Conservation (phyloP, 2,329 filamentous ascomycete species). For the Ophiostoma ulmi region DNA sequence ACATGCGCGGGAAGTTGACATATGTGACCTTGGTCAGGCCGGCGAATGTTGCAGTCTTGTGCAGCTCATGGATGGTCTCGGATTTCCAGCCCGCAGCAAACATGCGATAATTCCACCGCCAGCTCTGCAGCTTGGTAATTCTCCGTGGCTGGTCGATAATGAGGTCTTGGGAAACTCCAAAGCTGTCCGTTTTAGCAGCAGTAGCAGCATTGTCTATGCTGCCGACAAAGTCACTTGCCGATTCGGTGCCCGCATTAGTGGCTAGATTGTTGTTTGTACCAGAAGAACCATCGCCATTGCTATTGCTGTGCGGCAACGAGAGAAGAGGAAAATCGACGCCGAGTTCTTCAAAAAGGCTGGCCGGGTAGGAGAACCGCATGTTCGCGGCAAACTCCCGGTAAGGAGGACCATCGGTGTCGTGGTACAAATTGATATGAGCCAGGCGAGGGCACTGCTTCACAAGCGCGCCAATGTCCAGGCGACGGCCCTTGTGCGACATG, state of each 20-base stretch:
- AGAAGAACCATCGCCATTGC: background rate
- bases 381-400: slow-evolving; percentile 54
- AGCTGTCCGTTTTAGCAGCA: background rate
- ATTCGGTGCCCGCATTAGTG: no score
- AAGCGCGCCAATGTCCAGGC: slow-evolving; percentile 45
- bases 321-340: slow-evolving; percentile 34
- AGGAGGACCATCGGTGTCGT: slow-evolving; percentile 62
- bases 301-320: slow-evolving; percentile 27
- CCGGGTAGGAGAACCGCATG: slow-evolving; percentile 65
- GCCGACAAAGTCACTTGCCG: background rate
- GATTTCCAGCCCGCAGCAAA: slow-evolving; percentile 44
- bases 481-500: slow-evolving; percentile 48
- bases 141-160: background rate
- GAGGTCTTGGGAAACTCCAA: background rate
- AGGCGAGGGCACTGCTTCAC: slow-evolving; percentile 62
- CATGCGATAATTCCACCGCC: slow-evolving; percentile 58
- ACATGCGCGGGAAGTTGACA: slow-evolving; percentile 59
- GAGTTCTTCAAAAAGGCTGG: slow-evolving; percentile 60
- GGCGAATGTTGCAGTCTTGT: slow-evolving; percentile 53
- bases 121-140: slow-evolving; percentile 42
- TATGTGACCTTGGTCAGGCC: slow-evolving; percentile 53
- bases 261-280: background rate
- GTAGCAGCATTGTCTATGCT: background rate
- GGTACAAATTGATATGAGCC: slow-evolving; percentile 64
- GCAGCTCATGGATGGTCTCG: slow-evolving; percentile 47